A percentile compares a stretch with the other conserved stretches of the same genome.
Evolutionary conservation across 257 asterid genomes (phyloP).

Genomic region (Eucommia ulmoides): DNA sequence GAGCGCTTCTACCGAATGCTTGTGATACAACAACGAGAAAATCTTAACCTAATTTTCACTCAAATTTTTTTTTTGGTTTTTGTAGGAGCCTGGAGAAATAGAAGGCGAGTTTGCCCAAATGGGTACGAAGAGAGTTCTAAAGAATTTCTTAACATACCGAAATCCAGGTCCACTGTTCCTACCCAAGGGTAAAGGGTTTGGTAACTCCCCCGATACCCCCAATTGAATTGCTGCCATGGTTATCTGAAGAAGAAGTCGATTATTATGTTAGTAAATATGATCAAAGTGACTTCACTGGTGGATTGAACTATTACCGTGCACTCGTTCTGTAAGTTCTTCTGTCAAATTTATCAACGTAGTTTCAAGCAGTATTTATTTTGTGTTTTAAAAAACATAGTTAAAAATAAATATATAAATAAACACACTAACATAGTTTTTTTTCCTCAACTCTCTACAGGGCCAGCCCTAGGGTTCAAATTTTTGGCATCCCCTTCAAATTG

Average conservation of each 20-base stretch:
- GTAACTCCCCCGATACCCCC: neutral
- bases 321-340: slow-evolving; percentile 29
- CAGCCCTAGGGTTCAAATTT: no score
- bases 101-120: slow-evolving; percentile 9
- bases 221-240: slow-evolving; percentile 25
- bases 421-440: no score
- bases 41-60: no score
- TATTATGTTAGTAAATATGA: slow-evolving; percentile 26
- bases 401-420: no score
- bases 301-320: slow-evolving; percentile 42
- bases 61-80: neutral
- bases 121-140: slow-evolving; percentile 3
- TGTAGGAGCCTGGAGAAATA: slow-evolving; percentile 7
- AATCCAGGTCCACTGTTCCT: neutral
- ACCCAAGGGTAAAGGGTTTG: slow-evolving; percentile 5
- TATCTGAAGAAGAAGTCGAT: slow-evolving; percentile 26
- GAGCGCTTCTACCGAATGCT: no score
- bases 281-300: slow-evolving; percentile 39
- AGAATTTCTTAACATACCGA: neutral
- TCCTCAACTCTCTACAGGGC: no score
- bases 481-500: no score
- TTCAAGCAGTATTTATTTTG: no score
- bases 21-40: no score
- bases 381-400: no score
- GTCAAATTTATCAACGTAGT: no score